Base-by-base conservation (phyloP, 2,329 filamentous ascomycete genomes). In the Botrytis galanthina region DNA sequence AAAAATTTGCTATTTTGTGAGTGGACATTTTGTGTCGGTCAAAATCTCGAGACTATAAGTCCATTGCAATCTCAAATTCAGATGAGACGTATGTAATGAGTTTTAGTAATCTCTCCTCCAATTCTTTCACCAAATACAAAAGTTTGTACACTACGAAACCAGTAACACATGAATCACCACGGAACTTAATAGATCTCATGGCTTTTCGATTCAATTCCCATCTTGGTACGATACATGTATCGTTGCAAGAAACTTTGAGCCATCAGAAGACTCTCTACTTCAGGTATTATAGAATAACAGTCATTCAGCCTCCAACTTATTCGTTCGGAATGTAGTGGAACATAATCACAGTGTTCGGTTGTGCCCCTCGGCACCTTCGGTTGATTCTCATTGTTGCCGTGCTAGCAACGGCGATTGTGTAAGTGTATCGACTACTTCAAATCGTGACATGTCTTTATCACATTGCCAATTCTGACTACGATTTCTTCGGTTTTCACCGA, bases 351-450 rank as follows among this genome's bases (percentile, higher is more conserved):
- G 26, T 68, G n/a, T 32, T 44, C 37, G 48, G 18, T 29, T 68
- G 66, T 44, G 37, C 35, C 26, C 35, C 66, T 57, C 48, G 66
- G 48, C 54, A 57, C n/a, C 39, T 68, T 68, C 66, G 35, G 35
- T 57, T 68, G n/a, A 51, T 42, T 68, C 48, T 10, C 57, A 10
- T 42, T 44, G 51, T 57, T 42, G 48, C 35, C 48, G 37, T 57
- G n/a, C 37, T 68, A 57, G 48, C 66, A 57, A 68, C 37, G 51
- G 48, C 66, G 48, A 68, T 57, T 37, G 66, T 68, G n/a, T 54
- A 68, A 68, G 20, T 29, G 26, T 22, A 37, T 20, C 66, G 14
- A 29, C 35, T n/a, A 42, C 48, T 20, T 57, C 54, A 32, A 44
- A 57, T 32, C 26, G 35, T 42, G 66, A 57, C 48, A 42, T 68